Conservation (phyloP, 2,329 filamentous ascomycete species). For the Macroventuria anomochaeta region DNA sequence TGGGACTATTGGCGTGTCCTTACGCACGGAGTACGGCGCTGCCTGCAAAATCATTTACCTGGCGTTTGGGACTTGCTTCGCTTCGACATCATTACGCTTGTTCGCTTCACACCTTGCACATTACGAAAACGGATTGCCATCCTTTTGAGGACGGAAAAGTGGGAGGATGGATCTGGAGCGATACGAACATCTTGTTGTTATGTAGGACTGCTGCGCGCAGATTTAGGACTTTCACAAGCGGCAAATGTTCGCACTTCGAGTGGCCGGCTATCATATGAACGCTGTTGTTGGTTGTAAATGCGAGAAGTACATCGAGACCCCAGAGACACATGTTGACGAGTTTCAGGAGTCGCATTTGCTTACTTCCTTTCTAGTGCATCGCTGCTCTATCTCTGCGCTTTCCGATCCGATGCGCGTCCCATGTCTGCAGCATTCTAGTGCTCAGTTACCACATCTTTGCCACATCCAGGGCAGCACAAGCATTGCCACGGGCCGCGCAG, state of each 20-base stretch:
- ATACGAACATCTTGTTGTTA: not conserved
- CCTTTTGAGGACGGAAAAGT: not conserved
- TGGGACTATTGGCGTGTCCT: not conserved
- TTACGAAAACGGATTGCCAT: conserved; percentile 8
- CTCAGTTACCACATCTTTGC: too few relatives aligned
- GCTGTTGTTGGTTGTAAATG: conserved; percentile 3
- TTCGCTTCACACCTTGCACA: conserved; percentile 8
- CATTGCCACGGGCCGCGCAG: too few relatives aligned
- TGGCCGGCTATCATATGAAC: not conserved
- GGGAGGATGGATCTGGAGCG: not conserved
- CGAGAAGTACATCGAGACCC: not conserved
- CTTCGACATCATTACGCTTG: not conserved
- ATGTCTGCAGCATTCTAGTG: too few relatives aligned
- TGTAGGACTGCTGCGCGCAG: not conserved
- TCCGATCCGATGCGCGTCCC: too few relatives aligned
- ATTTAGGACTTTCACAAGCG: not conserved
- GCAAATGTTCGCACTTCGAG: not conserved
- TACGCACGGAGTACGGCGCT: conserved; percentile 14
- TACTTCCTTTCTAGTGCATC: too few relatives aligned
- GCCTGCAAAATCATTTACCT: conserved; percentile 17
- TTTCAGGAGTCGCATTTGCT: too few relatives aligned
- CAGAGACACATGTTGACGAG: not conserved
- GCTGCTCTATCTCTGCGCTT: too few relatives aligned
- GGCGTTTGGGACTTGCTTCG: conserved; percentile 12
- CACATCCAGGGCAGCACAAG: too few relatives aligned